phyloP scores from a whole-genome alignment of 2,329 filamentous ascomycete genomes.

The Gnomoniopsis sp. region DNA sequence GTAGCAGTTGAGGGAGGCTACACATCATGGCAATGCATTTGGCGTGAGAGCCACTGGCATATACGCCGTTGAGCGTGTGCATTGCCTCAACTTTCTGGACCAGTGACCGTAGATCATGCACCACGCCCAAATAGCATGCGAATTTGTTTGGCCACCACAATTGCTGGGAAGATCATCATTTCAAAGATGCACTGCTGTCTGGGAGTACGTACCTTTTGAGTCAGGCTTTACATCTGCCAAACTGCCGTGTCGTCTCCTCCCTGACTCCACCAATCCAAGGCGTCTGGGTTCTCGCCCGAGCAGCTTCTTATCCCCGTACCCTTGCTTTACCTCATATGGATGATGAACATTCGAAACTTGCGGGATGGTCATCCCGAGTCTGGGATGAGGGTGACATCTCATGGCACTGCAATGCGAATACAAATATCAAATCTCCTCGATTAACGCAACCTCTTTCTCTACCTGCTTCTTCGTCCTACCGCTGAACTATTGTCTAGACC shows the following conservation, averaged over 20 bases:
- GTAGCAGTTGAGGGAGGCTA: no score
- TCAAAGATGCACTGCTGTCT: background rate
- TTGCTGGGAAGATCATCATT: background rate
- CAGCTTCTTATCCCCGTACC: background rate
- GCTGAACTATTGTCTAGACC: conserved; percentile 11
- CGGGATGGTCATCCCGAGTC: conserved; percentile 15
- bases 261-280: background rate
- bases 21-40: no score
- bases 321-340: conserved; percentile 5
- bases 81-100: background rate
- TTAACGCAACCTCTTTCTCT: background rate
- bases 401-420: conserved; percentile 10
- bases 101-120: background rate
- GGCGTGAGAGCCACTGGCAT: background rate
- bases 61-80: background rate
- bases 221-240: background rate
- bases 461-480: conserved; percentile 9
- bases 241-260: background rate
- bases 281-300: background rate
- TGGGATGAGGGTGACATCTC: conserved; percentile 13
- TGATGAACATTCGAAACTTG: conserved; percentile 13
- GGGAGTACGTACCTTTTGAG: background rate
- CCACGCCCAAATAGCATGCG: background rate
- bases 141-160: background rate
- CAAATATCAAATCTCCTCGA: conserved; percentile 21